Evolutionary conservation across 768 basidiomycete genomes (phyloP), one percentile per base, ranked within the genome.

Genomic region (Amanita polypyramis): DNA sequence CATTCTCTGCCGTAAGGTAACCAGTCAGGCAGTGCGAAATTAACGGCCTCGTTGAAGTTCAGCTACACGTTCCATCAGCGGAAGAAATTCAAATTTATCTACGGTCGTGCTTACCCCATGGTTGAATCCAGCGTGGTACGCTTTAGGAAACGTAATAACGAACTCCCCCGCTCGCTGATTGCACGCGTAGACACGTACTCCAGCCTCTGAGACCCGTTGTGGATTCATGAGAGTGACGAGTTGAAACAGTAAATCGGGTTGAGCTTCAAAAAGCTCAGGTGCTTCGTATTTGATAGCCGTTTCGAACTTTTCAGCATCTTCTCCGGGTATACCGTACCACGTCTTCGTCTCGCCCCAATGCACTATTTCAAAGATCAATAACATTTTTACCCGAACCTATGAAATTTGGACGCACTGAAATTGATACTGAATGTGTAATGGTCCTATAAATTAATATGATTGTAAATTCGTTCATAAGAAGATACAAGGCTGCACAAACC

Each of bases 281-380:
- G 96, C 96, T 65, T 97, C 94, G 47, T 76, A 75, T 65, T 83
- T 85, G 64, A 99, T 96, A 20, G 95, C 95, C 23, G 85, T 82
- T 66, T 99, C 96, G 59, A 99, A 97, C 63, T 90, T 90, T 55
- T 89, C 90, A 21, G 94, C 93, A 57, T 96, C 89, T 43, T 80
- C 79, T n/a, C 88, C 95, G 5, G 96, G 95, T 36, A 98, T 86
- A 43, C 94, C 94, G 65, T 99, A 99, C 96, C 96, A 99, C 0
- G 95, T 99, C 72, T 99, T 99, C 29, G 95, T 95, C 62, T 96
- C 95, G 23, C 96, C 96, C 90, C 92, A 97, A 62, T 97, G 93
- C 86, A 95, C 92, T 94, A 54, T 46, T 46, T 51, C 54, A 52
- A 58, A 52, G 8, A 12, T 49, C 4, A 49, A 20, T 14, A 51